Base-by-base conservation (phyloP, 257 asterid species). In the Nemophila menziesii region DNA sequence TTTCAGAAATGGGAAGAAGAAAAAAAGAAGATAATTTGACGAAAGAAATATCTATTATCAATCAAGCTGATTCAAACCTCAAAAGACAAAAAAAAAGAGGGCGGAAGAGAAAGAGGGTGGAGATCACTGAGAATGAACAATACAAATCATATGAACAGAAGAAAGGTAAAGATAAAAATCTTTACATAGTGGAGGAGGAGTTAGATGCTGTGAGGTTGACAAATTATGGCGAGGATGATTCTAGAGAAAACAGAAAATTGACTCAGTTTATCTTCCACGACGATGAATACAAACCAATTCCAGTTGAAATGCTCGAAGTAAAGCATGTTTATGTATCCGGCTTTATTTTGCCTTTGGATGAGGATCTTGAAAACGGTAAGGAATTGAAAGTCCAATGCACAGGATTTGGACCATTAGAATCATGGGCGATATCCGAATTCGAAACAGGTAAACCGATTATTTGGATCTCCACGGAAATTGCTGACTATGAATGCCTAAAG, bases 401-500 rank as follows among this genome's bases (percentile, higher is more conserved):
- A 48, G 49, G 50, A 11, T 39, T 57, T 21, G 63, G 63, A 1
- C 63, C 63, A 1, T 47, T 57, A 39, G 18, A 38, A 40, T 48
- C 55, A n/a, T 57, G 63, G 63, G 50, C 63, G 11, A 26, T 57
- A 11, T 57, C 63, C 13, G 63, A 50, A 16, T 57, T 47, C 42
- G 63, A 57, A 8, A 50, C 40, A 5, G 45, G 52, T 22, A 47
- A 46, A n/a, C 63, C 56, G 13, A 20, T 57, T 2, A 22, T 57
- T 39, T 57, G 63, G 63, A 20, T 57, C 19, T 48, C 63, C 6
- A 57, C 63, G 0, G 9, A 40, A 20, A 46, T 38, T n/a, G 63
- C 56, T 11, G 56, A 57, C 33, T 57, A 57, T 20, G 56, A 57
- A 49, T 48, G 49, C 19, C 39, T 57, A 6, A 16, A 20, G 24